phyloP scores from a whole-genome alignment of 495 filamentous ascomycete genomes.

The Penicillium salamii region DNA sequence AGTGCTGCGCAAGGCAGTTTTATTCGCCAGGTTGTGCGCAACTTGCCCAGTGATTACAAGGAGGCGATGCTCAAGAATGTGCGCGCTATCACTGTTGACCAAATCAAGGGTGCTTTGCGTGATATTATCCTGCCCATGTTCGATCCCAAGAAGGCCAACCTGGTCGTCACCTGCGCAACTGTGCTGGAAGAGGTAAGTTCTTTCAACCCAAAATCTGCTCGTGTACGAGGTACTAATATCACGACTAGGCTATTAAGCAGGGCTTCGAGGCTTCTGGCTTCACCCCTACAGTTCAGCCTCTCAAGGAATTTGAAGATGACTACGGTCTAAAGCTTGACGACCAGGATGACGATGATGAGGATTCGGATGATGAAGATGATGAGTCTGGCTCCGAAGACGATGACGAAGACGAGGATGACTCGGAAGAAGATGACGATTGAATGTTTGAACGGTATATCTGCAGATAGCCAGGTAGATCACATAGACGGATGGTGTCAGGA shows the following conservation, averaged over 20 bases:
- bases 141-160: conserved; percentile 68
- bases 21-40: conserved; percentile 72
- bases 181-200: conserved; percentile 75
- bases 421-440: conserved; percentile 21
- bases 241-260: conserved; percentile 60
- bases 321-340: conserved; percentile 81
- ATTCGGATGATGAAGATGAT: conserved; percentile 58
- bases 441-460: conserved; percentile 14
- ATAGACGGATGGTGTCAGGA: conserved; percentile 5
- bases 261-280: conserved; percentile 74
- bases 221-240: conserved; percentile 6
- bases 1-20: conserved; percentile 79
- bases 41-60: conserved; percentile 75
- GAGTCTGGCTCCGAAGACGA: conserved; percentile 43
- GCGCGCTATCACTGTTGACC: conserved; percentile 67
- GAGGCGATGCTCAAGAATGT: conserved; percentile 72
- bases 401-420: conserved; percentile 24
- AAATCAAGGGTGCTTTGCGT: conserved; percentile 72
- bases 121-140: conserved; percentile 79
- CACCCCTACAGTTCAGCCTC: conserved; percentile 67
- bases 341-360: conserved; percentile 62
- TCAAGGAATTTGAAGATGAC: conserved; percentile 83
- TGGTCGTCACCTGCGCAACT: conserved; percentile 85
- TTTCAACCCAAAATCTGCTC: not conserved
- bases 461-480: conserved; percentile 9